Percentiles rank a stretch among this genome's conserved stretches.
These are phyloP conservation scores for Epicoccum sorghinum DNA, from an alignment of 2,329 filamentous ascomycete genomes.

Conservation along the genomic window DNA sequence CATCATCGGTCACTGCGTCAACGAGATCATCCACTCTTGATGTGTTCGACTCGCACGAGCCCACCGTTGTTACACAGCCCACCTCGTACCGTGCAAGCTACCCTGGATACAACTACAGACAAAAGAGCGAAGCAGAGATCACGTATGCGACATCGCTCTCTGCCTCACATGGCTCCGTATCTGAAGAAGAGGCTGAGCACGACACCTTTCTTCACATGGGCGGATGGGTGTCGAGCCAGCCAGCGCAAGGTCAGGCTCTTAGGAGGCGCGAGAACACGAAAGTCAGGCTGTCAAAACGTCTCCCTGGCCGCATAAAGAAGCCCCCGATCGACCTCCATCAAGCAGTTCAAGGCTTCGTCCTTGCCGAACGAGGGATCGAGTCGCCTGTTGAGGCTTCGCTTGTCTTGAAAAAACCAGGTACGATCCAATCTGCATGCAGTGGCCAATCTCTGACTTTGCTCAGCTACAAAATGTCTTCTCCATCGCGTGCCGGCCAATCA, in stretches of 20 bases:
- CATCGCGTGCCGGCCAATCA: conserved; percentile 11
- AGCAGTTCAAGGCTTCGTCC: background rate
- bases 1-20: conserved; percentile 18
- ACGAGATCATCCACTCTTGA: conserved; percentile 15
- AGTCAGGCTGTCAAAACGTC: conserved; percentile 10
- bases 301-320: conserved; percentile 28
- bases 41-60: conserved; percentile 25
- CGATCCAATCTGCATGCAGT: background rate
- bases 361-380: conserved; percentile 15
- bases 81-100: conserved; percentile 36
- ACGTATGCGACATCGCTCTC: conserved; percentile 32
- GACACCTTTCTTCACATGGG: conserved; percentile 24
- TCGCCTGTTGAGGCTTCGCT: conserved; percentile 1
- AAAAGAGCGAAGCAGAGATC: conserved; percentile 24
- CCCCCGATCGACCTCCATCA: conserved; percentile 15
- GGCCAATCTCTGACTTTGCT: conserved; percentile 13
- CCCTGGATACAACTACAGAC: conserved; percentile 7
- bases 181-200: conserved; percentile 25
- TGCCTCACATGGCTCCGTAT: conserved; percentile 34
- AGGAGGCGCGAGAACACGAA: conserved; percentile 20
- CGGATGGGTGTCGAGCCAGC: conserved; percentile 23
- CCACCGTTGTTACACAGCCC: conserved; percentile 34
- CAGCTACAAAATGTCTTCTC: background rate
- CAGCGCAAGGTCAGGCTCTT: conserved; percentile 11
- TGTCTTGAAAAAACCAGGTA: background rate